Base-by-base conservation (phyloP, 2,329 filamentous ascomycete genomes). In the Hymenotorrendiella dingleyae region DNA sequence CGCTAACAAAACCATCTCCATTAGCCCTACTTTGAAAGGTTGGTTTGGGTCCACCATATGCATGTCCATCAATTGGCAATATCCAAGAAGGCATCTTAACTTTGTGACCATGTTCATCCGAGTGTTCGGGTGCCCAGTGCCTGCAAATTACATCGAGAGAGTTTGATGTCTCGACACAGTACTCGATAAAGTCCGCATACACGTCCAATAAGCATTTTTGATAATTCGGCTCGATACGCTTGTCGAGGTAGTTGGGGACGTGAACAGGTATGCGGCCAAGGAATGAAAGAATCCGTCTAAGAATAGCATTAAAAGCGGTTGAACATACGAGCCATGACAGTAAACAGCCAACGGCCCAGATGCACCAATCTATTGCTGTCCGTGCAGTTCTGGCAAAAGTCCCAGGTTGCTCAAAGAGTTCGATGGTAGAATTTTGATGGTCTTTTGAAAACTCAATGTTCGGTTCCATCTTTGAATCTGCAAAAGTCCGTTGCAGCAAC, bases 131-230 rank as follows among this genome's bases (percentile, higher is more conserved):
- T 14, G 52, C 54, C 54, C 54, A 54, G 20, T 49, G 41, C 6
- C 50, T 47, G 21, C 45, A 48, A 0, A 55, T n/a, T 4, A 55
- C 51, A 30, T 55, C 52, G 21, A 56, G 42, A 1, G 49, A 55
- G 8, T 46, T 20, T 1, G 53, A 56, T 3, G 40, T 42, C 8
- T 53, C 49, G 9, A 56, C 48, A 16, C 51, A 54, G 23, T 52
- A 56, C 6, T 55, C 43, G 11, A 55, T 53, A 23, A 56, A 56
- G 23, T 55, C 49, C 2, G 46, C 34, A 33, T 38, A 55, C 4
- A 55, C 49, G 29, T 55, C 51, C 1, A 32, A 22, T 4, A 54
- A 35, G 12, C 26, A 10, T 30, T 55, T 56, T 3, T 46, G 19
- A 20, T 56, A 55, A 17, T 50, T 34, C 7, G 53, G 47, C 3